A percentile compares a stretch with the other conserved stretches of the same genome.
Evolutionary conservation across 805 yeast species (phyloP).

Genomic region (Metschnikowia amazonensis): DNA sequence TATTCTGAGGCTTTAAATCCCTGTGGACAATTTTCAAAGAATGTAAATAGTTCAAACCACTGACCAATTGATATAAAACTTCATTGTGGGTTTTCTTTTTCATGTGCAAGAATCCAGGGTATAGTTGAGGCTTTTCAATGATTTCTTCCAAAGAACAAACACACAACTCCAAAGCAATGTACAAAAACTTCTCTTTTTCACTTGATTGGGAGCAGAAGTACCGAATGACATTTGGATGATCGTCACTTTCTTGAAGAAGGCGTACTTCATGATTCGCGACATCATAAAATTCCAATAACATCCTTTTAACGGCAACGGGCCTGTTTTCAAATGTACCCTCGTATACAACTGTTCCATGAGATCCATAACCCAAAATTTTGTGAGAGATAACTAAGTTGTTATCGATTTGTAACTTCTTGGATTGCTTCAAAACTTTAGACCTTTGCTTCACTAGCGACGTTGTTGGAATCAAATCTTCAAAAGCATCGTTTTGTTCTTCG

Average conservation of each 20-base stretch:
- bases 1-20: conserved; percentile 92
- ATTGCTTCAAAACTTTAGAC: conserved; percentile 13
- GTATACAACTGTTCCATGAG: conserved; percentile 94
- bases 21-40: conserved; percentile 89
- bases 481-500: background rate
- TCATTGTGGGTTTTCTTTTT: conserved; percentile 29
- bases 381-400: conserved; percentile 63
- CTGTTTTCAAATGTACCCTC: conserved; percentile 87
- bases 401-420: conserved; percentile 37
- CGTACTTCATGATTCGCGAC: conserved; percentile 90
- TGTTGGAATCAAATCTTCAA: conserved; percentile 18
- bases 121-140: conserved; percentile 42
- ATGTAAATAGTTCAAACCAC: conserved; percentile 84
- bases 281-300: conserved; percentile 90
- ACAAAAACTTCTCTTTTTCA: conserved; percentile 66
- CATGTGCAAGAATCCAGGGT: conserved; percentile 38
- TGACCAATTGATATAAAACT: conserved; percentile 69
- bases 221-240: conserved; percentile 90
- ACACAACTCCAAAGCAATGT: conserved; percentile 91
- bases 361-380: conserved; percentile 86
- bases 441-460: conserved; percentile 27
- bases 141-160: conserved; percentile 85
- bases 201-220: conserved; percentile 91
- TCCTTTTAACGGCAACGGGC: conserved; percentile 93
- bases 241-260: conserved; percentile 87